A percentile compares a stretch with the other conserved stretches of the same genome.
Evolutionary conservation across 1,139 yeast genomes (phyloP).

Genomic region (Insectozyma bohioensis): DNA sequence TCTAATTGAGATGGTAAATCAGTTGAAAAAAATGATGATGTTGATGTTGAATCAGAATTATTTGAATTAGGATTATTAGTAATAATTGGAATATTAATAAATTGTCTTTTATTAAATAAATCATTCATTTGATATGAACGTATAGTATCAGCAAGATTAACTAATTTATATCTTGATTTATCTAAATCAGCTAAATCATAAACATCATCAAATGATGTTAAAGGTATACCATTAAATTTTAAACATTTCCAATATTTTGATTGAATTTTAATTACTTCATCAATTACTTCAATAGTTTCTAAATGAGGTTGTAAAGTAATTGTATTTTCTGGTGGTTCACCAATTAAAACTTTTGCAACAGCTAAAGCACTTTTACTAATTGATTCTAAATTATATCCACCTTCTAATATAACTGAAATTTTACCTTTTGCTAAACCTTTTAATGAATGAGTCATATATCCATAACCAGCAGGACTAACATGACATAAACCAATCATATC

Average conservation of each 20-base stretch:
- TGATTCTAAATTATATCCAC: constrained; percentile 92
- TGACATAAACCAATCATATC: constrained; percentile 98
- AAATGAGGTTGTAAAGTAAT: constrained; percentile 61
- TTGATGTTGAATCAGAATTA: too few species aligned
- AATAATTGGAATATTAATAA: constrained; percentile 70
- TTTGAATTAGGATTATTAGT: constrained; percentile 21
- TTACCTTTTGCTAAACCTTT: constrained; percentile 88
- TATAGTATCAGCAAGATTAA: constrained; percentile 66
- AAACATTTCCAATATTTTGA: constrained; percentile 87
- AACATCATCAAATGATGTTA: constrained; percentile 39
- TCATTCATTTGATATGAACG: constrained; percentile 66
- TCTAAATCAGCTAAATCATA: constrained; percentile 32
- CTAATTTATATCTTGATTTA: constrained; percentile 32
- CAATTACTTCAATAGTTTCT: constrained; percentile 83
- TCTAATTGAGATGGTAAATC: constrained; percentile 53
- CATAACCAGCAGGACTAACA: constrained; percentile 94
- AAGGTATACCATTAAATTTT: constrained; percentile 58
- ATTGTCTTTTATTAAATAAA: constrained; percentile 53
- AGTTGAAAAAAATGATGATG: constrained; percentile 39
- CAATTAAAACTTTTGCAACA: constrained; percentile 86
- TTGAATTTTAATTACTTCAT: constrained; percentile 77
- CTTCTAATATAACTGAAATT: constrained; percentile 87
- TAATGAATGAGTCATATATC: constrained; percentile 91
- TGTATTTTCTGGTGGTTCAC: constrained; percentile 90
- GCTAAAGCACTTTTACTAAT: constrained; percentile 89